Evolutionary conservation across 2,329 filamentous ascomycete species (phyloP).

Genomic region (Talaromyces verruculosus): DNA sequence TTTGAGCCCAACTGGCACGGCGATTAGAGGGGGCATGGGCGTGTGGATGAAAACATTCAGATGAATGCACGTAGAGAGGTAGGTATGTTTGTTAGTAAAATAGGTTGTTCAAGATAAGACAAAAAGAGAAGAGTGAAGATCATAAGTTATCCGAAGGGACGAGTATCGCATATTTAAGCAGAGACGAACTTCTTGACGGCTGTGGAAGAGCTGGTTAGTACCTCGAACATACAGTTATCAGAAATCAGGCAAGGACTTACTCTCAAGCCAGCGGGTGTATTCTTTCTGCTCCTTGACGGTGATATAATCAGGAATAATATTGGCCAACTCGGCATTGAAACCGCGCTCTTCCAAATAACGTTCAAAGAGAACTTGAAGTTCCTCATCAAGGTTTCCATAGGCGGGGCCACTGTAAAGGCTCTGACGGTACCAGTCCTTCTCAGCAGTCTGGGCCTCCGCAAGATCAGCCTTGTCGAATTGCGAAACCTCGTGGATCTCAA

Average conservation of each 20-base stretch:
- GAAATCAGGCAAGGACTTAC: conserved; percentile 40
- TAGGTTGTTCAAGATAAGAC: background rate
- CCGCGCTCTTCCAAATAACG: conserved; percentile 93
- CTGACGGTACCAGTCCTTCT: conserved; percentile 73
- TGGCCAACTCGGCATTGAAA: conserved; percentile 78
- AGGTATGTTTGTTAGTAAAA: background rate
- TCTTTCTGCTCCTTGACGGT: conserved; percentile 98
- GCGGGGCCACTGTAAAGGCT: conserved; percentile 85
- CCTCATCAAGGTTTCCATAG: conserved; percentile 92
- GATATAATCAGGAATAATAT: conserved; percentile 94
- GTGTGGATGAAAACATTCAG: background rate
- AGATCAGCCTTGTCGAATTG: conserved; percentile 78
- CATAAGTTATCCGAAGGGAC: background rate
- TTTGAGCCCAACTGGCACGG: background rate
- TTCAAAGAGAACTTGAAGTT: conserved; percentile 89
- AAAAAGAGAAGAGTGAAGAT: conserved; percentile 9
- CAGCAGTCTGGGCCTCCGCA: conserved; percentile 72
- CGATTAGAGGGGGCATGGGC: background rate
- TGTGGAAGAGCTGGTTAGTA: conserved; percentile 32
- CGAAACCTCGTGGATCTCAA: conserved; percentile 87
- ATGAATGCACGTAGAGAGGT: background rate
- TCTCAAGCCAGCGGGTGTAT: conserved; percentile 85
- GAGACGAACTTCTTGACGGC: conserved; percentile 84
- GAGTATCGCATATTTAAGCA: conserved; percentile 48
- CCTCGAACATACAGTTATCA: background rate